These are phyloP conservation scores for Xylariaceae sp. DNA, from an alignment of 2,329 filamentous ascomycete species.

Conservation along the genomic window DNA sequence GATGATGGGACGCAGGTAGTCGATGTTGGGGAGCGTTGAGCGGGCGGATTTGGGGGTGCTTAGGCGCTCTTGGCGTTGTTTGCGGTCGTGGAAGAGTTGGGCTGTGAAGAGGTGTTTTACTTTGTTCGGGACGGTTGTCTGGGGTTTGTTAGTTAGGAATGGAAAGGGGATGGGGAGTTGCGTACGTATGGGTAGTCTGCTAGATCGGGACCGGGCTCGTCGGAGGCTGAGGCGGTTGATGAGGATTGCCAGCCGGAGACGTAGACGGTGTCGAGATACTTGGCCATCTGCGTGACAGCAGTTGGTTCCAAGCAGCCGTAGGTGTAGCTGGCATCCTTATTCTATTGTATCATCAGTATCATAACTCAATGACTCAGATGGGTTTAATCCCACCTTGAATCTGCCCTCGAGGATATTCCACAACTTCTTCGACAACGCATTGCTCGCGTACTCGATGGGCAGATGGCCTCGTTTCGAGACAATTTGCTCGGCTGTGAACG, in stretches of 20 bases:
- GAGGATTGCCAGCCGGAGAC: slow-evolving; percentile 99
- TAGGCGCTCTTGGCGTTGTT: slow-evolving; percentile 92
- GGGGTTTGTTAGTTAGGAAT: slow-evolving; percentile 10
- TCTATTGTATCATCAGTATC: slow-evolving; percentile 44
- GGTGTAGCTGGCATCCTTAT: slow-evolving; percentile 81
- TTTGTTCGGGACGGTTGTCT: slow-evolving; percentile 98
- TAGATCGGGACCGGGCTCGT: slow-evolving; percentile 95
- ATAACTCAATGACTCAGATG: background rate
- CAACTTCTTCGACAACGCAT: slow-evolving; percentile 84
- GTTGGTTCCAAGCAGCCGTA: slow-evolving; percentile 97
- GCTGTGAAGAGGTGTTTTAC: slow-evolving; percentile 97
- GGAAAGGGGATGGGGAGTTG: background rate
- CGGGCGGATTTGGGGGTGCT: slow-evolving; percentile 69
- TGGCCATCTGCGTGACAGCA: slow-evolving; percentile 99
- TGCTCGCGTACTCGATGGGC: slow-evolving; percentile 87
- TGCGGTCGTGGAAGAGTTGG: slow-evolving; percentile 98
- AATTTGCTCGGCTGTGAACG: slow-evolving; percentile 95
- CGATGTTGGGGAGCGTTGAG: slow-evolving; percentile 68
- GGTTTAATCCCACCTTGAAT: slow-evolving; percentile 60
- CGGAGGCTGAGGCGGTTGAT: slow-evolving; percentile 87
- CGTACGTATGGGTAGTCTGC: slow-evolving; percentile 89
- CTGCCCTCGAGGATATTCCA: slow-evolving; percentile 84
- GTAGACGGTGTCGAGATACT: slow-evolving; percentile 97
- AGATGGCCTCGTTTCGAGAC: slow-evolving; percentile 90
- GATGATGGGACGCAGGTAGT: slow-evolving; percentile 93